These are phyloP conservation scores for Pelargonium cotyledonis DNA, from an alignment of 441 rosid genomes.

Conservation along the genomic window DNA sequence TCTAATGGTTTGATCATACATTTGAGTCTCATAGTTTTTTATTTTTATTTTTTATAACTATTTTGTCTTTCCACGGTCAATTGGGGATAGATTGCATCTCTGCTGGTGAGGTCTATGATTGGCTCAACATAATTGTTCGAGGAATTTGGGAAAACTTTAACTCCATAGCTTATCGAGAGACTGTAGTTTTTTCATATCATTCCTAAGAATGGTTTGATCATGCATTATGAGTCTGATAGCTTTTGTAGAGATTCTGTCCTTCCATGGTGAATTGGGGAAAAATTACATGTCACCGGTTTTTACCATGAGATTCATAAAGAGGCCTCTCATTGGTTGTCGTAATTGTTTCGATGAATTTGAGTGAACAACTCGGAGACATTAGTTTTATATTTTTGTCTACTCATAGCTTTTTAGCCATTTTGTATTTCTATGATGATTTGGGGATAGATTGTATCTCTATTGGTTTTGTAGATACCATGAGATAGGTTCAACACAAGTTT, in stretches of 20 bases:
- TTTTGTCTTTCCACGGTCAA: neutral
- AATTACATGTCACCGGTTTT: too few relatives aligned
- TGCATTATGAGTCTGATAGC: too few relatives aligned
- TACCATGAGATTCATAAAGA: conserved; percentile 82
- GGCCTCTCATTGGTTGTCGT: conserved; percentile 31
- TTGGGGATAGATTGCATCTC: neutral
- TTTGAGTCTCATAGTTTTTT: neutral
- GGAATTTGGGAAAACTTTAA: conserved; percentile 82
- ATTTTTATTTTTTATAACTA: neutral
- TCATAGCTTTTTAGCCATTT: neutral
- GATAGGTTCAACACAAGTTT: conserved; percentile 86
- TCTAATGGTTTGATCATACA: too few relatives aligned
- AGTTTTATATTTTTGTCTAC: too few relatives aligned
- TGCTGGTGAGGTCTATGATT: conserved; percentile 21
- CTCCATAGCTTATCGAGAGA: conserved; percentile 43
- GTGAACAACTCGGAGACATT: too few relatives aligned
- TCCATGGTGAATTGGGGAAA: too few relatives aligned
- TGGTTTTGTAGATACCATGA: neutral
- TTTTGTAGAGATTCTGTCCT: too few relatives aligned
- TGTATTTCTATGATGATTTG: neutral
- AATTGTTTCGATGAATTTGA: too few relatives aligned
- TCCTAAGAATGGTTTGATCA: too few relatives aligned
- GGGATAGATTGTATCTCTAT: neutral
- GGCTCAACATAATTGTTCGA: conserved; percentile 89
- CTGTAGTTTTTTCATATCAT: too few relatives aligned